Evolutionary conservation across 352 stramenopile genomes (phyloP).

Genomic region (Phytophthora kernoviae): DNA sequence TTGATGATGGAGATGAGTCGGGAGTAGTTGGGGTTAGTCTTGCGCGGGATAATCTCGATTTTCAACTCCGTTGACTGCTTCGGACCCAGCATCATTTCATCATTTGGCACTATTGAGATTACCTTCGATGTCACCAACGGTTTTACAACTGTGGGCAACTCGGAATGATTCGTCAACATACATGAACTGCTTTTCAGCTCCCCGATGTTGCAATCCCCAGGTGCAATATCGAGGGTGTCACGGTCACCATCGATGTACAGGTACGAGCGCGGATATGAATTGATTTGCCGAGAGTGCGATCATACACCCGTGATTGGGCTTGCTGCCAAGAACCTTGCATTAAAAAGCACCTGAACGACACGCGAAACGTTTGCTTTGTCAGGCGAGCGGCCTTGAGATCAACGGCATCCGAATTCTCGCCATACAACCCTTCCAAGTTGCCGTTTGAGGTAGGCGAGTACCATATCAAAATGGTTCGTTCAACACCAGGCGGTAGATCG

Average conservation of each 20-base stretch:
- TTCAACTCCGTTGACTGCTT: slow-evolving; percentile 90
- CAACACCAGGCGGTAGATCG: slow-evolving; percentile 82
- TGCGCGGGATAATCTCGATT: slow-evolving; percentile 90
- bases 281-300: slow-evolving; percentile 85
- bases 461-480: slow-evolving; percentile 90
- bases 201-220: slow-evolving; percentile 90
- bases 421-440: slow-evolving; percentile 44
- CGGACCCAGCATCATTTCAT: slow-evolving; percentile 84
- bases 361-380: slow-evolving; percentile 87
- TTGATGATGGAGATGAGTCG: slow-evolving; percentile 88
- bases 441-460: slow-evolving; percentile 64
- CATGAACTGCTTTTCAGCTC: slow-evolving; percentile 87
- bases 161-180: slow-evolving; percentile 90
- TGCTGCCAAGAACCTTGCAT: slow-evolving; percentile 88
- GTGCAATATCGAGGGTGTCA: slow-evolving; percentile 84
- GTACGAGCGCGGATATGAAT: slow-evolving; percentile 86
- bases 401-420: slow-evolving; percentile 56
- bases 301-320: slow-evolving; percentile 83
- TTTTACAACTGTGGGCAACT: slow-evolving; percentile 86
- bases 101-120: slow-evolving; percentile 88
- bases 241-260: slow-evolving; percentile 88
- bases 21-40: slow-evolving; percentile 90
- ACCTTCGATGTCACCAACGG: slow-evolving; percentile 89
- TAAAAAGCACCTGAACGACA: slow-evolving; percentile 88
- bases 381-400: slow-evolving; percentile 83